Evolutionary conservation across 768 basidiomycete species (phyloP).

Genomic region (Panellus pusillus): DNA sequence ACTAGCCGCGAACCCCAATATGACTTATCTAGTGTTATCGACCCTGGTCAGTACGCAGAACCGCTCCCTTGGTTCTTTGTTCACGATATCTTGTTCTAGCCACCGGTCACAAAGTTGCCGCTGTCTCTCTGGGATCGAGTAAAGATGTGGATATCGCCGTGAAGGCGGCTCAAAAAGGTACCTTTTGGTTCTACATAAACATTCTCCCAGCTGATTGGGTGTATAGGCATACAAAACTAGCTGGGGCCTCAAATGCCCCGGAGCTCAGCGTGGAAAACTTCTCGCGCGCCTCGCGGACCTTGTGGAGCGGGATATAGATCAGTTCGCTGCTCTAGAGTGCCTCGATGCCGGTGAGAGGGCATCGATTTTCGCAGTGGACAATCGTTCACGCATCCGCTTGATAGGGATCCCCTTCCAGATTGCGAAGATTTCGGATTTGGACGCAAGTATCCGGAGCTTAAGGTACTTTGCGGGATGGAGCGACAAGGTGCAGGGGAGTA

Average conservation of each 20-base stretch:
- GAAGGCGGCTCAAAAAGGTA: constrained; percentile 45
- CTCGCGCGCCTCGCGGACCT: constrained; percentile 52
- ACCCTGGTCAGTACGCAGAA: constrained; percentile 15
- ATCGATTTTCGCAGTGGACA: no score
- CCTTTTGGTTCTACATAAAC: no score
- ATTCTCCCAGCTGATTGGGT: no score
- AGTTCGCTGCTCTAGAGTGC: constrained; percentile 51
- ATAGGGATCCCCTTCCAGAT: constrained; percentile 29
- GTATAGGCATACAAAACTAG: constrained; percentile 31
- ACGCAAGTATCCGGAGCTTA: constrained; percentile 37
- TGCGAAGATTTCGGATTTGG: constrained; percentile 25
- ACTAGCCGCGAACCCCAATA: no score
- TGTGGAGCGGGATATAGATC: constrained; percentile 47
- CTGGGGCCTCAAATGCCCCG: constrained; percentile 53
- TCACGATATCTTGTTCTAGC: neutral
- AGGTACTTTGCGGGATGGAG: constrained; percentile 78
- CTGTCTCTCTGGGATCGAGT: constrained; percentile 47
- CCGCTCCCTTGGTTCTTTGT: no score
- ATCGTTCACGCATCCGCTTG: neutral
- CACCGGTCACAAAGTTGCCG: constrained; percentile 40
- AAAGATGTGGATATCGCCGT: constrained; percentile 72
- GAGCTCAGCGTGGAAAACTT: constrained; percentile 37
- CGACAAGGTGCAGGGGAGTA: constrained; percentile 67
- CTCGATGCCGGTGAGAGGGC: constrained; percentile 40
- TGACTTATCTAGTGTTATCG: constrained; percentile 15